Conservation (phyloP, 257 asterid genomes). For the Agastache rugosa region DNA sequence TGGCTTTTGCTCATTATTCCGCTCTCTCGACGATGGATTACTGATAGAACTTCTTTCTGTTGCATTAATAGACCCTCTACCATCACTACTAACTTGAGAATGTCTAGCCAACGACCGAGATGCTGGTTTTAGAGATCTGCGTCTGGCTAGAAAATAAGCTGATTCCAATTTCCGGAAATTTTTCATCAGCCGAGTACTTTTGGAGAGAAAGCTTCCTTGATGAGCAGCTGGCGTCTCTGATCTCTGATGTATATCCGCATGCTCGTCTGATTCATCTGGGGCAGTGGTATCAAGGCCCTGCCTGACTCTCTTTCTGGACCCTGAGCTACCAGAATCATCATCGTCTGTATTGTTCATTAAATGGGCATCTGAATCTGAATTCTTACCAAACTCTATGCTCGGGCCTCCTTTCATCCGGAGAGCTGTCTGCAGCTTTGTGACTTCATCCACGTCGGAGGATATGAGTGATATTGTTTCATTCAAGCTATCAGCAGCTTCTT, state of each 20-base stretch:
- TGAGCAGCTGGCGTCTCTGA: slow-evolving; percentile 45
- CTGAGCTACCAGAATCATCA: slow-evolving; percentile 65
- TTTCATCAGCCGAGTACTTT: slow-evolving; percentile 76
- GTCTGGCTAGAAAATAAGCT: slow-evolving; percentile 75
- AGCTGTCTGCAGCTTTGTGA: slow-evolving; percentile 58
- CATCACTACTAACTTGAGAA: slow-evolving; percentile 53
- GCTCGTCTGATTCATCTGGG: slow-evolving; percentile 46
- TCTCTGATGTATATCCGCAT: slow-evolving; percentile 42
- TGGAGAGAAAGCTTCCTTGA: slow-evolving; percentile 55
- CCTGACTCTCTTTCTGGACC: slow-evolving; percentile 75
- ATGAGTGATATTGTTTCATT: slow-evolving; percentile 66
- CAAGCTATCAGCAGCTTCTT: slow-evolving; percentile 67
- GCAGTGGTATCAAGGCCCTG: slow-evolving; percentile 44
- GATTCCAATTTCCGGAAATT: slow-evolving; percentile 82
- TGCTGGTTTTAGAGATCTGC: slow-evolving; percentile 51
- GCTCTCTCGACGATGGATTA: slow-evolving; percentile 65
- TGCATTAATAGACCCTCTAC: slow-evolving; percentile 54
- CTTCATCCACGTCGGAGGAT: slow-evolving; percentile 86
- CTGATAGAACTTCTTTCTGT: slow-evolving; percentile 81
- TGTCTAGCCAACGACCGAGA: slow-evolving; percentile 52
- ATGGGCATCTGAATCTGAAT: slow-evolving; percentile 44
- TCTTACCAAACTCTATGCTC: slow-evolving; percentile 49
- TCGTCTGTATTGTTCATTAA: slow-evolving; percentile 45
- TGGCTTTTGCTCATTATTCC: slow-evolving; percentile 50
- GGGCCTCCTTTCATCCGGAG: slow-evolving; percentile 56